Conservation (phyloP, 1,284 basidiomycete species). For the Leccinum subrobustum region DNA sequence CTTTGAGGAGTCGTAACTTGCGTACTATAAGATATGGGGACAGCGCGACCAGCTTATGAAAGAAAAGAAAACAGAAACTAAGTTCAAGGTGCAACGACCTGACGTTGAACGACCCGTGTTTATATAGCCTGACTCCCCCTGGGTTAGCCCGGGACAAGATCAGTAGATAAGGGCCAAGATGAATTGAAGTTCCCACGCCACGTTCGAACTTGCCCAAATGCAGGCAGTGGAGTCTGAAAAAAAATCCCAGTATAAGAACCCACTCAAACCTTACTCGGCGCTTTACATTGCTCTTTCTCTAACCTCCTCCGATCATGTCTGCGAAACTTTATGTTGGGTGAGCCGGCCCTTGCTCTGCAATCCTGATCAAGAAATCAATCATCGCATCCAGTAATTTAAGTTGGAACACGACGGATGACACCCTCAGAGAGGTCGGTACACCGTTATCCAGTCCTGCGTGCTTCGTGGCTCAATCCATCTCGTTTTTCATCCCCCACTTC, state of each 20-base stretch:
- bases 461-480: slow-evolving; percentile 26
- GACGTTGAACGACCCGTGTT: not conserved
- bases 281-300: slow-evolving; percentile 16
- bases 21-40: slow-evolving; percentile 3
- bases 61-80: no score
- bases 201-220: slow-evolving; percentile 24
- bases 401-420: slow-evolving; percentile 90
- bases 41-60: not conserved
- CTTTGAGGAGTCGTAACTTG: not conserved
- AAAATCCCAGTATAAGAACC: slow-evolving; percentile 29
- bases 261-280: slow-evolving; percentile 21
- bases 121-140: not conserved
- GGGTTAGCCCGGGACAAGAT: not conserved
- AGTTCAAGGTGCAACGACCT: not conserved
- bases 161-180: slow-evolving; percentile 17
- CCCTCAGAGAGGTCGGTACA: slow-evolving; percentile 73
- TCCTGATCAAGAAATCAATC: slow-evolving; percentile 28
- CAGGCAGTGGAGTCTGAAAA: slow-evolving; percentile 37
- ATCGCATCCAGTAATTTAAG: slow-evolving; percentile 66
- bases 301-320: slow-evolving; percentile 49
- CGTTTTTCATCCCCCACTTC: not conserved
- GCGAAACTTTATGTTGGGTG: slow-evolving; percentile 85
- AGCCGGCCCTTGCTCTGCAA: slow-evolving; percentile 39
- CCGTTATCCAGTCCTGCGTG: slow-evolving; percentile 30
- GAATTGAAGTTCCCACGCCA: not conserved